Evolutionary conservation across 768 basidiomycete species (phyloP).

Genomic region (Suillus decipiens): DNA sequence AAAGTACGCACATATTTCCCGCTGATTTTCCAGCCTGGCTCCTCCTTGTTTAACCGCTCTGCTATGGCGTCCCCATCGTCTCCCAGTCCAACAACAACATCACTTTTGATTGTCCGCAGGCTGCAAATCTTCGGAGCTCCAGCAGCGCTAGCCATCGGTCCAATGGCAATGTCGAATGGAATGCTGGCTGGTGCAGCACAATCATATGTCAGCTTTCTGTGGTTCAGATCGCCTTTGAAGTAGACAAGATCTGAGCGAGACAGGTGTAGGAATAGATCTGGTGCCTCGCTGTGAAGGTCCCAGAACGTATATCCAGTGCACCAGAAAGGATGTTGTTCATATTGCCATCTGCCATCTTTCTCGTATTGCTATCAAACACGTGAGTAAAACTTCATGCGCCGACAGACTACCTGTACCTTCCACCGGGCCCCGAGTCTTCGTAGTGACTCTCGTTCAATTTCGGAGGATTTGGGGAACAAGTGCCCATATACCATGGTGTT

Average conservation of each 20-base stretch:
- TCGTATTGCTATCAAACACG: constrained; percentile 70
- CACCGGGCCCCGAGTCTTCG: constrained; percentile 79
- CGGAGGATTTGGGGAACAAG: constrained; percentile 82
- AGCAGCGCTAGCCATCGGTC: constrained; percentile 85
- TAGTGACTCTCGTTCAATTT: constrained; percentile 79
- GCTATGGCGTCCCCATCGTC: constrained; percentile 67
- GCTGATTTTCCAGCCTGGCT: constrained; percentile 96
- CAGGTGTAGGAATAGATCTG: constrained; percentile 90
- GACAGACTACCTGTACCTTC: constrained; percentile 58
- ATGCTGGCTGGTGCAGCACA: constrained; percentile 85
- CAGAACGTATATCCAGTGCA: constrained; percentile 96
- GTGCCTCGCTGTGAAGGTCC: constrained; percentile 81
- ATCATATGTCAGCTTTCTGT: constrained; percentile 87
- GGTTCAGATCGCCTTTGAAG: constrained; percentile 96
- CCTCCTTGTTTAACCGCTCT: constrained; percentile 77
- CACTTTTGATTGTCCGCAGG: constrained; percentile 91
- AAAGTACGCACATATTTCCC: constrained; percentile 83
- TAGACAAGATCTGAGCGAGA: constrained; percentile 87
- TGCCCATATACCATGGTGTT: constrained; percentile 91
- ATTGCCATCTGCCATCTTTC: constrained; percentile 90
- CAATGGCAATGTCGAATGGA: constrained; percentile 88
- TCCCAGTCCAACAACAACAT: constrained; percentile 89
- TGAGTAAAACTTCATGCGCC: neutral
- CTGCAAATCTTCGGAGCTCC: constrained; percentile 88
- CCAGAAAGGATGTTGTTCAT: constrained; percentile 94